Evolutionary conservation across 2,329 filamentous ascomycete genomes (phyloP).

Genomic region (Amauroascus verrucosus): DNA sequence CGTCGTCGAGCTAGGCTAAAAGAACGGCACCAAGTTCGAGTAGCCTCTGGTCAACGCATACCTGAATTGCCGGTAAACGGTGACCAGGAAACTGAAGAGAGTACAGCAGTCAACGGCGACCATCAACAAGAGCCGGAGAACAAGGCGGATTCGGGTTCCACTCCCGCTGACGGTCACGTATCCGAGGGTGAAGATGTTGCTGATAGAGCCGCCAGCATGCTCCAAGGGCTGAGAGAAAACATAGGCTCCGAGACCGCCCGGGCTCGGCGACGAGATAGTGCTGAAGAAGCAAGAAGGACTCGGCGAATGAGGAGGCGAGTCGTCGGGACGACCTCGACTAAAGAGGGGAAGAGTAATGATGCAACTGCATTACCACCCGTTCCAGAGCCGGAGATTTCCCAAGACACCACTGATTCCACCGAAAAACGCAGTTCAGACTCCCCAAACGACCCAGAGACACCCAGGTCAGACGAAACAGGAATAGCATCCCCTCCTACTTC

Average conservation of each 20-base stretch:
- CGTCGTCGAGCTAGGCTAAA: constrained; percentile 78
- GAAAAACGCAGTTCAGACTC: neutral
- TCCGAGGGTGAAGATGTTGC: constrained; percentile 63
- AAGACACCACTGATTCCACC: neutral
- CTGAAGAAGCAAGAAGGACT: constrained; percentile 64
- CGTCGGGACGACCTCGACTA: constrained; percentile 33
- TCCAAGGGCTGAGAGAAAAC: constrained; percentile 69
- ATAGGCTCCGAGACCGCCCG: constrained; percentile 46
- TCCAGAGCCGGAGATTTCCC: constrained; percentile 1
- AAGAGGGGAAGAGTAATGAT: constrained; percentile 23
- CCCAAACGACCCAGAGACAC: neutral
- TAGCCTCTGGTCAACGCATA: constrained; percentile 83
- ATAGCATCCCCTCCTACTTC: neutral
- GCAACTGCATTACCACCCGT: neutral
- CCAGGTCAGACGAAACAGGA: neutral
- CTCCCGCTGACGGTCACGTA: constrained; percentile 24
- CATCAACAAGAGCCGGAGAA: constrained; percentile 26
- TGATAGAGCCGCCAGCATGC: constrained; percentile 67
- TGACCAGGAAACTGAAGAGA: constrained; percentile 36
- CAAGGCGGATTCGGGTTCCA: constrained; percentile 22
- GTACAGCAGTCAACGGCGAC: constrained; percentile 30
- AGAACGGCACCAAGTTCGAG: constrained; percentile 78
- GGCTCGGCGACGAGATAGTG: constrained; percentile 60
- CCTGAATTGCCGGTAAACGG: constrained; percentile 50
- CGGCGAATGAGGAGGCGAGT: constrained; percentile 57